Conservation (phyloP, 352 stramenopile species). For the Pythium volutum region DNA sequence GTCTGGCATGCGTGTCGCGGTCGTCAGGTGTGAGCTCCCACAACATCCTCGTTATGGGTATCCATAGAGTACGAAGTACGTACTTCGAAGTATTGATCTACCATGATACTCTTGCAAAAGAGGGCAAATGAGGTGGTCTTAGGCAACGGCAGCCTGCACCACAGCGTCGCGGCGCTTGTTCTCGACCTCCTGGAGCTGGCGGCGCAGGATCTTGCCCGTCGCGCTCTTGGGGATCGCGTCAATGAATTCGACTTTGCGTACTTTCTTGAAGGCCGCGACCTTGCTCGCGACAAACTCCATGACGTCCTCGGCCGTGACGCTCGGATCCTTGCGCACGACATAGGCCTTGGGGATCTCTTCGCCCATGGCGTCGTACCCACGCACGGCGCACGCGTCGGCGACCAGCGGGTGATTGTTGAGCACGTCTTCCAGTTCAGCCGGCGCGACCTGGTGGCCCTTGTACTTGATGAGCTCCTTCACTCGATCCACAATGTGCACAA, state of each 20-base stretch:
- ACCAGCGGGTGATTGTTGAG: conserved; percentile 71
- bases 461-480: conserved; percentile 95
- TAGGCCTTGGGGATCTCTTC: conserved; percentile 92
- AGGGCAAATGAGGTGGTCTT: too few relatives aligned
- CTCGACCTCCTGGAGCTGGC: conserved; percentile 49
- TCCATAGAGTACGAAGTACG: too few relatives aligned
- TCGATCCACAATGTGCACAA: conserved; percentile 90
- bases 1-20: too few relatives aligned
- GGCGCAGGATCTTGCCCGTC: conserved; percentile 91
- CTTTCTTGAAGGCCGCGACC: conserved; percentile 70
- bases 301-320: conserved; percentile 53
- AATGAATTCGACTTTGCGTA: conserved; percentile 80
- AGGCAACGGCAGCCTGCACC: too few relatives aligned
- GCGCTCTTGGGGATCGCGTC: conserved; percentile 89
- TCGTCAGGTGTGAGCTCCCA: too few relatives aligned
- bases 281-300: conserved; percentile 71
- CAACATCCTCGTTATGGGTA: too few relatives aligned
- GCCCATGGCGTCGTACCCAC: conserved; percentile 39
- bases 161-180: too few relatives aligned
- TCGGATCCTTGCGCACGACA: conserved; percentile 67
- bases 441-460: conserved; percentile 90
- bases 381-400: conserved; percentile 44
- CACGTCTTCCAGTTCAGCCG: conserved; percentile 90
- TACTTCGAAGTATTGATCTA: too few relatives aligned
- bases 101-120: too few relatives aligned